Evolutionary conservation across 768 basidiomycete species (phyloP), one percentile per base, ranked within the genome.

Genomic region (Porphyrellus cyaneotinctus): DNA sequence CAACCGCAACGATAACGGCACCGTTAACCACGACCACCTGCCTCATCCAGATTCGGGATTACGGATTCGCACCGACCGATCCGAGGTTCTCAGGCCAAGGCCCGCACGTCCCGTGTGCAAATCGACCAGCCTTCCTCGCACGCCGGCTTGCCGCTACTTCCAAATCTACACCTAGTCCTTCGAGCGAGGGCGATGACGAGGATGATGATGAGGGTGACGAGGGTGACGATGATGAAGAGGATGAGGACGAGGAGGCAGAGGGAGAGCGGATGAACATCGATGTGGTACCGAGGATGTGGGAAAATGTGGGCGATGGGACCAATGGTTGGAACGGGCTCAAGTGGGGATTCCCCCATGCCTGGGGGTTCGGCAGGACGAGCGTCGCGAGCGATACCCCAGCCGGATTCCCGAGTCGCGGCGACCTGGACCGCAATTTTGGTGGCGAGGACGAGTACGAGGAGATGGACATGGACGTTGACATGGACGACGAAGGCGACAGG

Each of bases 41-140:
- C 6, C 54, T 72, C 13, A 70, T 78, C 60, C 73, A 73, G 49
- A 77, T 81, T 24, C 75, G 78, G n/a, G 79, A 81, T 60, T 81
- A 71, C 56, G 79, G 72, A 12, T 81, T 72, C 57, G 55, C 71
- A 20, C 49, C 60, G 3, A 43, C 66, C 6, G 80, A 81, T 64
- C 67, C 62, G 15, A 74, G 79, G 8, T 78, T 79, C 60, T 56
- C 62, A 7, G 78, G 78, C 10, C 56, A 57, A 2, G 79, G 78
- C 12, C 60, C 72, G 12, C 64, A 74, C 41, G 72, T 70, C 11
- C 78, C 78, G 10, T 67, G 70, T 4, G 58, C 67, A 3, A 75
- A 73, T 43, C 71, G 72, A 23, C 67, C 67, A n/a, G 52, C 66
- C 0, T 22, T 64, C 14, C 64, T 66, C 15, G 61, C 64, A 2